A percentile compares a stretch with the other conserved stretches of the same genome.
These are phyloP conservation scores for Penstemon davidsonii DNA, from an alignment of 257 asterid species.

Conservation along the genomic window DNA sequence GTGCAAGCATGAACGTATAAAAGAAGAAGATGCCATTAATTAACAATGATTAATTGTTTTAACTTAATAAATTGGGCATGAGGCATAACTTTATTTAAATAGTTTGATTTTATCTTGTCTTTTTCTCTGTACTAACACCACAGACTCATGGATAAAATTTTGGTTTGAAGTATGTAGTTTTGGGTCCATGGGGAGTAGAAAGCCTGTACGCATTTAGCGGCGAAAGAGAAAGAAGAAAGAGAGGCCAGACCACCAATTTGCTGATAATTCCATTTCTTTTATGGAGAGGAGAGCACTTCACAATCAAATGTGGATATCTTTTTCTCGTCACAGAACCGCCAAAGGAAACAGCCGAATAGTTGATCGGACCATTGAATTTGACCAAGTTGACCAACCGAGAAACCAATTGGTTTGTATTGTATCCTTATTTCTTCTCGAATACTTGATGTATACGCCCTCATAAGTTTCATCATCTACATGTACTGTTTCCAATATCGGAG, in stretches of 20 bases:
- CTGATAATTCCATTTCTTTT: conserved; percentile 61
- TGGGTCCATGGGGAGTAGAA: conserved; percentile 70
- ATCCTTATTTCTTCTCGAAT: conserved; percentile 2
- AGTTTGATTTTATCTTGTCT: too few relatives aligned
- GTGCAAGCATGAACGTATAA: too few relatives aligned
- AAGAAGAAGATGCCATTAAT: too few relatives aligned
- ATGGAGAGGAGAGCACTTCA: conserved; percentile 52
- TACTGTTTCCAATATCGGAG: conserved; percentile 35
- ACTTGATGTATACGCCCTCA: too few relatives aligned
- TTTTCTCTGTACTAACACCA: too few relatives aligned
- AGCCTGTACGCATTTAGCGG: conserved; percentile 28
- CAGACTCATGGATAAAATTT: not conserved
- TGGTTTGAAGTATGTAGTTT: conserved; percentile 49
- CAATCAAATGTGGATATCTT: conserved; percentile 74
- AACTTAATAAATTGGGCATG: too few relatives aligned
- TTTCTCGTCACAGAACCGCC: conserved; percentile 71
- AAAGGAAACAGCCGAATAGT: conserved; percentile 68
- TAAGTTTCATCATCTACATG: too few relatives aligned
- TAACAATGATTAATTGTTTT: too few relatives aligned
- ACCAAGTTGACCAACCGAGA: conserved; percentile 86
- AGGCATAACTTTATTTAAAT: too few relatives aligned
- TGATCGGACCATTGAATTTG: conserved; percentile 79
- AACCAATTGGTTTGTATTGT: conserved; percentile 55
- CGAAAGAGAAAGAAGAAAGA: conserved; percentile 38
- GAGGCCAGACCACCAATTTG: conserved; percentile 43